Conservation (phyloP, 139 green algal species). For the Closterium sp. region DNA sequence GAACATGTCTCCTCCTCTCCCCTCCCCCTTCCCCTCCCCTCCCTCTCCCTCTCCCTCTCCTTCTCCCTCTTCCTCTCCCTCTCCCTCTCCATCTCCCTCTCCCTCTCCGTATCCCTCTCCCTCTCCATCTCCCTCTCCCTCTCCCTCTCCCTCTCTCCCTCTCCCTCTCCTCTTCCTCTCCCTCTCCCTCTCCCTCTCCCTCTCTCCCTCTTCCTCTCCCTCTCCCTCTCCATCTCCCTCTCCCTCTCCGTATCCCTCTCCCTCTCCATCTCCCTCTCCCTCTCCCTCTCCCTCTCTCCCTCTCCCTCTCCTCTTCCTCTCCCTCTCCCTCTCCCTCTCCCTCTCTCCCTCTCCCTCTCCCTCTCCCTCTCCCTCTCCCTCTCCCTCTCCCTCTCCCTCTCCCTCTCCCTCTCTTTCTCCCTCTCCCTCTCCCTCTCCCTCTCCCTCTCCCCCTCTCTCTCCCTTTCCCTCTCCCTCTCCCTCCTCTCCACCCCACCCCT, state of each 20-base stretch:
- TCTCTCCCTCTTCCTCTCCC: not conserved
- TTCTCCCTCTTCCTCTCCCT: too few species aligned
- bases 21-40: too few species aligned
- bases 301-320: too few species aligned
- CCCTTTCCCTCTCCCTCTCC: not conserved
- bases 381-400: not conserved
- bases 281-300: not conserved
- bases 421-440: not conserved
- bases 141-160: too few species aligned
- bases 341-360: too few species aligned
- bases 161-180: not conserved
- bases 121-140: too few species aligned
- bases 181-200: not conserved
- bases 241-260: not conserved
- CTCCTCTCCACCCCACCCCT: not conserved
- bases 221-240: not conserved
- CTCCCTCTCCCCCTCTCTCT: not conserved
- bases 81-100: too few species aligned
- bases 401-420: not conserved
- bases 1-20: too few species aligned
- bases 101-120: too few species aligned
- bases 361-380: too few species aligned
- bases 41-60: too few species aligned
- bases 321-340: too few species aligned
- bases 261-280: not conserved